Conservation (phyloP, 2,329 filamentous ascomycete species). For the Exutisphaerella laricina region DNA sequence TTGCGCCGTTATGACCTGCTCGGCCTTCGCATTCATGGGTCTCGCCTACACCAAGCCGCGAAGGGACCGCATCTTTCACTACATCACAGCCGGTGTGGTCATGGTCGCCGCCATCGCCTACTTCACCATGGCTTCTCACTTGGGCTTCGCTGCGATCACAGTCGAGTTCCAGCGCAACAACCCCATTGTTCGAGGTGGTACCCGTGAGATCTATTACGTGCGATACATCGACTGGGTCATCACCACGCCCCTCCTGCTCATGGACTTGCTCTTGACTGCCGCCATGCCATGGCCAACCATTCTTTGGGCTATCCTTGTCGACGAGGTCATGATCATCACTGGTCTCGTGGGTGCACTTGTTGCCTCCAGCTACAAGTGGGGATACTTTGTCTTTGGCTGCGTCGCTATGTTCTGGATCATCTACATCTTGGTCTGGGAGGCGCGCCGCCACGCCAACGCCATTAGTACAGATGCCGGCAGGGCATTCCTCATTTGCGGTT, state of each 20-base stretch:
- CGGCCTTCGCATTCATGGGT: conserved; percentile 51
- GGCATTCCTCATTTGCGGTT: conserved; percentile 53
- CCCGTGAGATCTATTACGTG: conserved; percentile 61
- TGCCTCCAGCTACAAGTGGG: conserved; percentile 60
- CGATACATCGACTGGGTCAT: conserved; percentile 61
- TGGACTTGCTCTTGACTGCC: conserved; percentile 58
- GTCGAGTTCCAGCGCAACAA: conserved; percentile 52
- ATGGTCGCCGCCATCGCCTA: conserved; percentile 58
- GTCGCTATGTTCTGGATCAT: conserved; percentile 50
- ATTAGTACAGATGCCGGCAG: conserved; percentile 51
- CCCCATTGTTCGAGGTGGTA: conserved; percentile 44
- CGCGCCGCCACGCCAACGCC: conserved; percentile 50
- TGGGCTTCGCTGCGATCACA: conserved; percentile 58
- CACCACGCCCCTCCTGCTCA: conserved; percentile 59
- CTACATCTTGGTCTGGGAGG: conserved; percentile 55
- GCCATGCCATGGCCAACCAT: conserved; percentile 62
- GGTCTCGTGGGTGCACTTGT: conserved; percentile 62
- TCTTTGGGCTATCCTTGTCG: conserved; percentile 56
- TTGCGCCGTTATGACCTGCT: conserved; percentile 53
- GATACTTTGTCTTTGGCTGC: conserved; percentile 56
- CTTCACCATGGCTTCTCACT: conserved; percentile 61
- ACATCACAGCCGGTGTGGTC: conserved; percentile 56
- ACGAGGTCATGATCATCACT: conserved; percentile 62
- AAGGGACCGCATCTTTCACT: conserved; percentile 56
- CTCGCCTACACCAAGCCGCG: conserved; percentile 51